phyloP scores from a whole-genome alignment of 192 early-diverging fungal genomes.

The Chytriomyces sp. region DNA sequence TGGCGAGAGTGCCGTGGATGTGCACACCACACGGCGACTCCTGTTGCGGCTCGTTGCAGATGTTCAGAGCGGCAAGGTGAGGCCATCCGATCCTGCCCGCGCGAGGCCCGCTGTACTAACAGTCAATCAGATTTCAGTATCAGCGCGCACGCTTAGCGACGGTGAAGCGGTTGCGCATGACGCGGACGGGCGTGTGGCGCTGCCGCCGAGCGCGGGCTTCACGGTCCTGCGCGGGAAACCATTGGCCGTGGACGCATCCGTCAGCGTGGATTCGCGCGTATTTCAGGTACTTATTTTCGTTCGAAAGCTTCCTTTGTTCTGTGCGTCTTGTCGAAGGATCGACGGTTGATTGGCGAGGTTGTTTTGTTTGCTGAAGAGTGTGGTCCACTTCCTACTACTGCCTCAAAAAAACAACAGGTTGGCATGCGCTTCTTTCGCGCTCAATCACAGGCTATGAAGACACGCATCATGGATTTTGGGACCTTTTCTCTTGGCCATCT shows the following conservation, averaged over 20 bases:
- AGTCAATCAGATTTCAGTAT: background rate
- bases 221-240: background rate
- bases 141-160: too few relatives aligned
- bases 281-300: too few relatives aligned
- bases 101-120: background rate
- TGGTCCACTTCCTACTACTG: too few relatives aligned
- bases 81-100: background rate
- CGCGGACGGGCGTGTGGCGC: background rate
- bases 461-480: background rate
- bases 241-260: background rate
- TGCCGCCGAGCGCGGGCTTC: background rate
- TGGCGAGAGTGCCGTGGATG: too few relatives aligned
- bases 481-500: background rate
- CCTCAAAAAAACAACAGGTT: too few relatives aligned
- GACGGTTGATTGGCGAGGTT: too few relatives aligned
- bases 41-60: background rate
- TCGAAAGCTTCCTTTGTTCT: too few relatives aligned
- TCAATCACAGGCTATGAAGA: background rate
- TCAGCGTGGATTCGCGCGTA: background rate
- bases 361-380: too few relatives aligned
- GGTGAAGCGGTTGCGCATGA: too few relatives aligned
- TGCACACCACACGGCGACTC: too few relatives aligned
- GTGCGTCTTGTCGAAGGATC: too few relatives aligned
- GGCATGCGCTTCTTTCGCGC: background rate
- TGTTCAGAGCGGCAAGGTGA: background rate